Base-by-base conservation (phyloP, 805 yeast species). In the Pichia scutulata region DNA sequence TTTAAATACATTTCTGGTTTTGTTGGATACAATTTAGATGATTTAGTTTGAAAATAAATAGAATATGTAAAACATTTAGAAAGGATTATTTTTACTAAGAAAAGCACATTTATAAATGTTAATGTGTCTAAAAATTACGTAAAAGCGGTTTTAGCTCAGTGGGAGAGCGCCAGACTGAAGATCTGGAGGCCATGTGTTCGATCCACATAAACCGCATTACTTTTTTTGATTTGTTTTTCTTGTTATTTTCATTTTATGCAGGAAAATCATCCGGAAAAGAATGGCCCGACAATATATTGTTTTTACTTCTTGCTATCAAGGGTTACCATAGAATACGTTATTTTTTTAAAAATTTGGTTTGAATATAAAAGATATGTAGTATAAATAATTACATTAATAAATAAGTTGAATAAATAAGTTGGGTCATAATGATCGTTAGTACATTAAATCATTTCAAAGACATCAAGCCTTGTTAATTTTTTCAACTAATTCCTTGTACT, bases 401-500 rank as follows among this genome's bases (percentile, higher is more conserved):
- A 33, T 33, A 33, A 33, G 37, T 33, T 33, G n/a, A 33, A 33
- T 33, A 33, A 33, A 33, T 33, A 33, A 10, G 37, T 33, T 33
- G n/a, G 7, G n/a, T 33, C 37, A 10, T 33, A 33, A 33, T 33
- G 37, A 33, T 33, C 37, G 10, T 33, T 33, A 33, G n/a, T 16
- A 33, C 37, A 33, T 33, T 33, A 33, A 33, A 33, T n/a, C n/a
- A 33, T 16, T 8, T 33, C 37, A 33, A 42, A 48, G 44, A 39
- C 44, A 42, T 50, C 43, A 52, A 47, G 51, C 51, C 60, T 61
- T 64, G 49, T 54, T 53, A 44, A 67, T 52, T 45, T 61, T 54
- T 53, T 56, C 75, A 64, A 84, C 95, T 69, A 88, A 74, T 77
- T 87, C 89, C 67, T 81, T 82, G 77, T 85, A 87, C 75, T 89